Percentiles rank a stretch among this genome's conserved stretches.
Conservation (phyloP, 2,329 filamentous ascomycete genomes). For the Septoria linicola region DNA sequence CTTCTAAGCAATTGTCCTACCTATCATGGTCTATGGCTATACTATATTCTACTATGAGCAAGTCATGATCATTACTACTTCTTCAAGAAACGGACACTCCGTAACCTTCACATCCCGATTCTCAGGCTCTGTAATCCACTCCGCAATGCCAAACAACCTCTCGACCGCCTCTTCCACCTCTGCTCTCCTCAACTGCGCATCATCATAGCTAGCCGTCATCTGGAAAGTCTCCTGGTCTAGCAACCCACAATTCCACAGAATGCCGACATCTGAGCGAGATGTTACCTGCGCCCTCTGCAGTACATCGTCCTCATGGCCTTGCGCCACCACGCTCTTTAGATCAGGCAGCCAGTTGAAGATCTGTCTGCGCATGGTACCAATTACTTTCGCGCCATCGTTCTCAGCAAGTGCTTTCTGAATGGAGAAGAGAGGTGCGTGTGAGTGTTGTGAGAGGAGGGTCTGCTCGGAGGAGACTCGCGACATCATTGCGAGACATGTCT, state of each 20-base stretch:
- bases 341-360: slow-evolving; percentile 17
- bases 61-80: no score
- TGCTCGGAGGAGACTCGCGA: neutral
- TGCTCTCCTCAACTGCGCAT: slow-evolving; percentile 10
- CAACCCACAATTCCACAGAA: slow-evolving; percentile 15
- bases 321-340: neutral
- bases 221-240: slow-evolving; percentile 5
- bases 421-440: slow-evolving; percentile 10
- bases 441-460: slow-evolving; percentile 3
- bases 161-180: slow-evolving; percentile 11
- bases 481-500: neutral
- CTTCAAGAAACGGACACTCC: no score
- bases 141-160: slow-evolving; percentile 1
- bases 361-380: slow-evolving; percentile 5
- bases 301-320: neutral
- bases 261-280: slow-evolving; percentile 9
- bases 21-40: no score
- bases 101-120: neutral
- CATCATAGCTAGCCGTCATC: slow-evolving; percentile 11
- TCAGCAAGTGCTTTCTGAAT: neutral
- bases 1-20: no score
- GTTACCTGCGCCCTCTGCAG: neutral
- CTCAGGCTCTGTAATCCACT: slow-evolving; percentile 2
- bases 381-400: neutral
- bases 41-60: no score